phyloP scores from a whole-genome alignment of 192 early-diverging fungal genomes.

The Coemansia guatemalensis region DNA sequence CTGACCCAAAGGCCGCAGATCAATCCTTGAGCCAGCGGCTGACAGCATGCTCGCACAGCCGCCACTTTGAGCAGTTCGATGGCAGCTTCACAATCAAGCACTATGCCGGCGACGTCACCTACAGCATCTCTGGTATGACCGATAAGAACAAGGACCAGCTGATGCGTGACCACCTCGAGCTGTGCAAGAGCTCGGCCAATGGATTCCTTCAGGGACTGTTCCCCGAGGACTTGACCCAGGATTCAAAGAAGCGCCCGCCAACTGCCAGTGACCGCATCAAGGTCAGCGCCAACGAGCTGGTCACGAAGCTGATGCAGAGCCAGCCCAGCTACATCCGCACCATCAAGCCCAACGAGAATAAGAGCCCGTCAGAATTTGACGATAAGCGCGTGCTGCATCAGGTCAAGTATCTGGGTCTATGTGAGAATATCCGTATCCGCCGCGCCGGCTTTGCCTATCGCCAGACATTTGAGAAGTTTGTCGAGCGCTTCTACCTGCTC shows the following conservation, averaged over 20 bases:
- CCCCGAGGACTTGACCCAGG: slow-evolving; percentile 86
- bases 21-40: slow-evolving; percentile 71
- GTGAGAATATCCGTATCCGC: slow-evolving; percentile 96
- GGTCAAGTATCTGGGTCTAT: slow-evolving; percentile 93
- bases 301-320: slow-evolving; percentile 92
- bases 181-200: slow-evolving; percentile 78
- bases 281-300: slow-evolving; percentile 77
- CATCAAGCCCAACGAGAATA: slow-evolving; percentile 98
- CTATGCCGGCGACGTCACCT: slow-evolving; percentile 96
- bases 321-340: slow-evolving; percentile 95
- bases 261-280: slow-evolving; percentile 98
- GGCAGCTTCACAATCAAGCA: slow-evolving; percentile 83
- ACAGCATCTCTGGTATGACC: slow-evolving; percentile 88
- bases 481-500: slow-evolving; percentile 74
- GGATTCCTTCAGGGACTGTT: slow-evolving; percentile 79
- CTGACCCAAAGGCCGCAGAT: slow-evolving; percentile 79
- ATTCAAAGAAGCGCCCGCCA: slow-evolving; percentile 94
- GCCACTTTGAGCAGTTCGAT: slow-evolving; percentile 72
- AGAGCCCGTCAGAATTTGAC: slow-evolving; percentile 90
- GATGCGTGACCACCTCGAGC: slow-evolving; percentile 86
- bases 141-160: slow-evolving; percentile 98
- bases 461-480: slow-evolving; percentile 88
- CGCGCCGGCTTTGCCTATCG: slow-evolving; percentile 98
- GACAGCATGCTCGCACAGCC: slow-evolving; percentile 63
- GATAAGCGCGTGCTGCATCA: slow-evolving; percentile 91